Base-by-base conservation (phyloP, 495 filamentous ascomycete genomes). In the Penicillium fimorum region DNA sequence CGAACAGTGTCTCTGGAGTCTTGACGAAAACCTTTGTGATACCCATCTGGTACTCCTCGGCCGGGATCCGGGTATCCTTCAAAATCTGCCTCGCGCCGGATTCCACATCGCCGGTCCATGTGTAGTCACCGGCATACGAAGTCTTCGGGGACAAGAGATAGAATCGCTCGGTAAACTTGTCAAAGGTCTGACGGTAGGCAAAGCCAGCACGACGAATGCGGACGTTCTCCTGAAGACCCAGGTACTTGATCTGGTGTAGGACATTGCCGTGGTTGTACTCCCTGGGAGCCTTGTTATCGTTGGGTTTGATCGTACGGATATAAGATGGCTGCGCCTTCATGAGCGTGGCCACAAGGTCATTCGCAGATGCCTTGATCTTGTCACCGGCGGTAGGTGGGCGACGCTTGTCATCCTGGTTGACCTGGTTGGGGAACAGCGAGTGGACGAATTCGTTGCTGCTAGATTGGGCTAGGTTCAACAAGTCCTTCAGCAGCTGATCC, bases 301-400 rank as follows among this genome's bases (percentile, higher is more conserved):
- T 99, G 5, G 95, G 95, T 70, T 99, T 99, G 73, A 99, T 99
- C 4, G 95, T 99, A 62, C 95, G 89, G 66, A 99, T 99, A 66
- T 99, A 99, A 0, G 91, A 96, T 3, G 95, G 95, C 51, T 91
- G 86, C 22, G 91, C 91, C 71, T 96, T 96, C 95, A 97, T 97
- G 63, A 99, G 73, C 4, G 95, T 97, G 0, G 90, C 83, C 13
- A 99, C 95, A 17, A 99, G 79, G 41, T 96, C 91, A 69, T 99
- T 99, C 32, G 95, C 95, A 9, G 95, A 99, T 6, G 85, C 81
- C 66, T 92, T 95, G 71, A 99, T 99, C 76, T 96, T 95, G 73
- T 99, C 95, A 56, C 95, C 91, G 2, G 95, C 92, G 5, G 95
- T 95, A 3, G 95, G 94, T 0, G 94, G 95, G 43, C 91, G 86